Base-by-base conservation (phyloP, 2,329 filamentous ascomycete species). In the Colletotrichum simmondsii region DNA sequence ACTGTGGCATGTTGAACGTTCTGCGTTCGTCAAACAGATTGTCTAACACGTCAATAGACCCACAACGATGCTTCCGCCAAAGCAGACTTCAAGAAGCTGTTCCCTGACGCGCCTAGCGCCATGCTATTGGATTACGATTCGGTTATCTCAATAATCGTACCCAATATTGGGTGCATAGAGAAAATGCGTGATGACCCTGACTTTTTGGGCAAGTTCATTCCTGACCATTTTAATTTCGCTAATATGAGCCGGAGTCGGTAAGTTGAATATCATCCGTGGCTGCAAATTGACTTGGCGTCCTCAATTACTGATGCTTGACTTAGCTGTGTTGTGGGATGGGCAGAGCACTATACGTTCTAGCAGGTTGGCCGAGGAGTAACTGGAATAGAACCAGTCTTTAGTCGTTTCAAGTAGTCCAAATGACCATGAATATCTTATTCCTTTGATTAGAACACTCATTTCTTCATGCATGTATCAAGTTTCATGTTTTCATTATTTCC, bases 161-260 rank as follows among this genome's bases (percentile, higher is more conserved):
- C 65, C 1, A 11, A 35, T 10, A 49, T 68, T 1, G 49, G 16
- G 22, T 64, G 65, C n/a, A 68, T 68, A 26, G 59, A 64, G 22
- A 49, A 64, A 8, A 68, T 68, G 65, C 65, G 65, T 14, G n/a
- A 64, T 10, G 65, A 68, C 2, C 32, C 65, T n/a, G 65, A 68
- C 10, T 67, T 68, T 26, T 16, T 57, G 11, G 6, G 19, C 1
- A 64, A 57, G 7, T 68, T 68, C 49, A 68, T 68, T 6, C 65
- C 65, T 0, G 65, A 68, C 19, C 65, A 68, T 7, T 68, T 68
- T 58, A 68, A 68, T 14, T 68, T 68, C 24, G 65, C 65, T n/a
- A 59, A 68, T 10, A 68, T 64, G 65, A 68, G 58, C 28, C 49
- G 59, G 2, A 68, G 58, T 32, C 52, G 46, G 65, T 68, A 56